Percentiles rank a stretch among this genome's conserved stretches.
phyloP scores from a whole-genome alignment of 2,329 filamentous ascomycete genomes.

The Trichoderma harzianum region DNA sequence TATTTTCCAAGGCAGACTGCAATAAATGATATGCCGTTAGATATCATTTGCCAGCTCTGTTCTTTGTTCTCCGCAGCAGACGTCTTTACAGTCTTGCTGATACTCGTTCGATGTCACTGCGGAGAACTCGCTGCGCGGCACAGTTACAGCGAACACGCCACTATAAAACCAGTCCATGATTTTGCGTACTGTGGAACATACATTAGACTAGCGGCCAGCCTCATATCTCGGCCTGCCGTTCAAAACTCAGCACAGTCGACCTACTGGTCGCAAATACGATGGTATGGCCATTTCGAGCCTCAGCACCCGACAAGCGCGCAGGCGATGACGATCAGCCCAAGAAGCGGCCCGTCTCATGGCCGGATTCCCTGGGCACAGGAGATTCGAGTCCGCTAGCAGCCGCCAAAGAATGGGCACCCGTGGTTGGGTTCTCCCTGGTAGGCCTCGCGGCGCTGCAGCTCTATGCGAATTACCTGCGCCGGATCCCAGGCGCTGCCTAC shows the following conservation, averaged over 20 bases:
- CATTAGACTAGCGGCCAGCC: background rate
- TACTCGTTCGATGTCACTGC: background rate
- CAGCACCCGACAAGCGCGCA: conserved; percentile 26
- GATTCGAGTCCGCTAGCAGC: conserved; percentile 32
- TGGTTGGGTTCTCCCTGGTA: conserved; percentile 37
- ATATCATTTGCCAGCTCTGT: background rate
- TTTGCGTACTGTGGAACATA: background rate
- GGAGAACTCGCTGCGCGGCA: background rate
- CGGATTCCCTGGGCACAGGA: conserved; percentile 33
- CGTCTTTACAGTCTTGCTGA: background rate
- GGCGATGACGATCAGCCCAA: conserved; percentile 24
- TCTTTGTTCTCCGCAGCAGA: background rate
- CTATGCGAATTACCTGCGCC: conserved; percentile 75
- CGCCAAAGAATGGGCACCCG: conserved; percentile 40
- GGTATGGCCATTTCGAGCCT: conserved; percentile 41
- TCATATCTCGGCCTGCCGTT: background rate
- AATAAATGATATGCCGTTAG: background rate
- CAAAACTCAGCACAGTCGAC: conserved; percentile 20
- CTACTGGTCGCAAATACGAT: conserved; percentile 34
- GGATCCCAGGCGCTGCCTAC: conserved; percentile 73
- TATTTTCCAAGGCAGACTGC: background rate
- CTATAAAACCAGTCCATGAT: background rate
- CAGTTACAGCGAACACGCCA: background rate
- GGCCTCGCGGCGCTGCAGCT: conserved; percentile 44
- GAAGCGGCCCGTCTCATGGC: conserved; percentile 37